Evolutionary conservation across 2,329 filamentous ascomycete genomes (phyloP).

Genomic region (Chaetomiaceae sp.): DNA sequence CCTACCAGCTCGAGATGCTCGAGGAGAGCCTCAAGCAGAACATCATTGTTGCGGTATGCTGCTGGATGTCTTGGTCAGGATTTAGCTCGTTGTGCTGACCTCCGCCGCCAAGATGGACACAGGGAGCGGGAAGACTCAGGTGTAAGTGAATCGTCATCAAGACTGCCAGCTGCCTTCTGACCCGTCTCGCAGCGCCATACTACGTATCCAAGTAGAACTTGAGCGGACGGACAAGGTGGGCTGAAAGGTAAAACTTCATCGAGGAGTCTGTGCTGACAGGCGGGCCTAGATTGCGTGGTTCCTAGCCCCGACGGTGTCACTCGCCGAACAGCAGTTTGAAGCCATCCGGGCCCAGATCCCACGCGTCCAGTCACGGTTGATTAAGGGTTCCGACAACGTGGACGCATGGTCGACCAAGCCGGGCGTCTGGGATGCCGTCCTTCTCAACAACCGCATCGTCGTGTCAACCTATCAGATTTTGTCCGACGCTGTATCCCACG

Average conservation of each 20-base stretch:
- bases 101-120: constrained; percentile 61
- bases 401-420: constrained; percentile 64
- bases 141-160: constrained; percentile 47
- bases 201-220: constrained; percentile 61
- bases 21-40: constrained; percentile 62
- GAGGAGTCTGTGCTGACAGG: constrained; percentile 7
- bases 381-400: constrained; percentile 63
- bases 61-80: too few relatives aligned
- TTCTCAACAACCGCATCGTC: constrained; percentile 62
- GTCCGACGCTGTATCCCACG: constrained; percentile 66
- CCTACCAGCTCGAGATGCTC: constrained; percentile 73
- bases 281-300: constrained; percentile 60
- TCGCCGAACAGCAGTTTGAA: constrained; percentile 60
- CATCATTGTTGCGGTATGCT: constrained; percentile 60
- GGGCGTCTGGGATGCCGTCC: constrained; percentile 58
- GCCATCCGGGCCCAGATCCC: constrained; percentile 57
- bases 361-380: constrained; percentile 50
- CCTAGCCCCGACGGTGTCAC: constrained; percentile 59
- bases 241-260: constrained; percentile 10
- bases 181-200: constrained; percentile 48
- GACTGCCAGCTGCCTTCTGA: not conserved
- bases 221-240: constrained; percentile 52
- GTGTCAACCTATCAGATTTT: constrained; percentile 73
- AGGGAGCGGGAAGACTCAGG: constrained; percentile 70
- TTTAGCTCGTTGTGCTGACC: constrained; percentile 2